Evolutionary conservation across 805 yeast genomes (phyloP).

Genomic region (Teunomyces cretensis): DNA sequence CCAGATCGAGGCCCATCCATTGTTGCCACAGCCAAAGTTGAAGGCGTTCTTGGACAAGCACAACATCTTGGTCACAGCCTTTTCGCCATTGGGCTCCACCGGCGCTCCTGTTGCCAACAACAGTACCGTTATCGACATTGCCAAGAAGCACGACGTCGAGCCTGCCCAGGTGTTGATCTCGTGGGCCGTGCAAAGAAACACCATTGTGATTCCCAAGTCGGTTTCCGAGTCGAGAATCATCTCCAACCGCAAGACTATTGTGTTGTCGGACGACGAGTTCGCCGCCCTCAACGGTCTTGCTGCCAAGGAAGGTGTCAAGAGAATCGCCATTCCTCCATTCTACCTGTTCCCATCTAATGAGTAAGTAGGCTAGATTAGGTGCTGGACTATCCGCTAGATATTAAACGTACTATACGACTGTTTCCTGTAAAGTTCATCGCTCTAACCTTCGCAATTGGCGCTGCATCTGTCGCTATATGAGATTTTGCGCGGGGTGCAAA

Average conservation of each 20-base stretch:
- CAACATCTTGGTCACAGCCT: constrained; percentile 65
- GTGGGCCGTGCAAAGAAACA: constrained; percentile 59
- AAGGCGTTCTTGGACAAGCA: constrained; percentile 50
- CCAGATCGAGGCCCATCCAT: constrained; percentile 79
- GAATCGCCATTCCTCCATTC: constrained; percentile 27
- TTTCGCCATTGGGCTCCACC: constrained; percentile 71
- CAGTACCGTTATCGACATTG: constrained; percentile 41
- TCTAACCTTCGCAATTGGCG: too few relatives aligned
- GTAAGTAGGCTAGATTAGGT: not conserved
- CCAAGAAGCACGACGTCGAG: constrained; percentile 40
- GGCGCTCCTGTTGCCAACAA: constrained; percentile 53
- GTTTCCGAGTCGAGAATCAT: constrained; percentile 34
- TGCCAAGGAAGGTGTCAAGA: constrained; percentile 29
- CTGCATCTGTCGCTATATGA: too few relatives aligned
- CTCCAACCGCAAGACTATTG: constrained; percentile 36
- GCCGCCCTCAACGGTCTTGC: constrained; percentile 31
- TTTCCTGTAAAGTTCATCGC: too few relatives aligned
- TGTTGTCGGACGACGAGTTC: constrained; percentile 36
- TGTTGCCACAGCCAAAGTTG: constrained; percentile 63
- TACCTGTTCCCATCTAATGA: constrained; percentile 16
- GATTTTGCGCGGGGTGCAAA: too few relatives aligned
- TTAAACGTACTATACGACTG: too few relatives aligned
- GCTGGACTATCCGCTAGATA: not conserved
- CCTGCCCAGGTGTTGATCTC: constrained; percentile 56
- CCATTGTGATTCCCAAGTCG: constrained; percentile 47